Conservation (phyloP, 345 rosid genomes). For the Populus simonii region DNA sequence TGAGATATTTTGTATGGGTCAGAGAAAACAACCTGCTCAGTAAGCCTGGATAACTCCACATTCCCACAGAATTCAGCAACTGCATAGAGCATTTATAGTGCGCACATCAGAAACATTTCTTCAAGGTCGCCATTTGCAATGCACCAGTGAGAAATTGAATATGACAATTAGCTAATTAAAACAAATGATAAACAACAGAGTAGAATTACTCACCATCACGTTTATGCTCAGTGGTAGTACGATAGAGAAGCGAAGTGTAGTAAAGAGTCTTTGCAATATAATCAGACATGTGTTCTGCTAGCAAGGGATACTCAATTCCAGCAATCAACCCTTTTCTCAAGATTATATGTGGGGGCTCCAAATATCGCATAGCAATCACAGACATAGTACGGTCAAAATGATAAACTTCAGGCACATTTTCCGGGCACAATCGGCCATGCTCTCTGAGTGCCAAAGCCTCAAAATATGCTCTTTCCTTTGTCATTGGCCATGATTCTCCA, state of each 20-base stretch:
- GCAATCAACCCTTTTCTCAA: conserved; percentile 88
- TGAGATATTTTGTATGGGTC: conserved; percentile 82
- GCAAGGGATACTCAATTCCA: conserved; percentile 70
- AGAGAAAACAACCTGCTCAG: conserved; percentile 93
- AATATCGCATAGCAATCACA: conserved; percentile 87
- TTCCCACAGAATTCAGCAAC: conserved; percentile 92
- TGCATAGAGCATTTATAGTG: conserved; percentile 38
- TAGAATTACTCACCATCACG: conserved; percentile 47
- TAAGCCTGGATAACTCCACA: conserved; percentile 87
- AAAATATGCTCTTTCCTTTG: conserved; percentile 87
- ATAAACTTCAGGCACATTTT: conserved; percentile 88
- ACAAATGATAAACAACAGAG: neutral
- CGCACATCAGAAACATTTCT: conserved; percentile 14
- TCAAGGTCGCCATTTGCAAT: conserved; percentile 3
- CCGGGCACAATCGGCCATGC: conserved; percentile 62
- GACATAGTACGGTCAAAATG: conserved; percentile 89
- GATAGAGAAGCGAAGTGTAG: conserved; percentile 70
- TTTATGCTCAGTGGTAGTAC: conserved; percentile 74
- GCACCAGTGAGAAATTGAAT: neutral
- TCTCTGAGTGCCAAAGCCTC: conserved; percentile 63
- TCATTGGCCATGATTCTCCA: conserved; percentile 98
- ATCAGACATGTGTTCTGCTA: conserved; percentile 75
- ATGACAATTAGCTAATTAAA: neutral
- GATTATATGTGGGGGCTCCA: conserved; percentile 91
- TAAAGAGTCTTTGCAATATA: conserved; percentile 86